Percentiles rank a stretch among this genome's conserved stretches.
Conservation (phyloP, 1,284 basidiomycete genomes). For the Ustilago crameri region DNA sequence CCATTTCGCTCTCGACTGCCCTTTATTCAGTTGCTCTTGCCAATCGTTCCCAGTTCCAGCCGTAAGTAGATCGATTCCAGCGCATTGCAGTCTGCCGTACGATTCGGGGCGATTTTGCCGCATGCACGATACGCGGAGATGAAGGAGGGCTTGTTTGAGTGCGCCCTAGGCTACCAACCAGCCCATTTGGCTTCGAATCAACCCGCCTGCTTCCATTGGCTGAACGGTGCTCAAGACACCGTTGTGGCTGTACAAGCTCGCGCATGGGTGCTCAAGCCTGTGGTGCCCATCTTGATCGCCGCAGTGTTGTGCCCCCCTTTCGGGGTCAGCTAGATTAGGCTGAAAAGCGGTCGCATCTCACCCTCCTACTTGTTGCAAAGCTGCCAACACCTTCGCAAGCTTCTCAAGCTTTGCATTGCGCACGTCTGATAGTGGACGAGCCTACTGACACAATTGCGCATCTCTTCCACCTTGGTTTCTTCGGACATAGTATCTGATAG, state of each 20-base stretch:
- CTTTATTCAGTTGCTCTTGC: not conserved
- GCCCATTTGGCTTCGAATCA: not conserved
- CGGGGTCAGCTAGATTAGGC: not conserved
- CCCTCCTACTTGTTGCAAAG: constrained; percentile 14
- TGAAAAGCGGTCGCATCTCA: not conserved
- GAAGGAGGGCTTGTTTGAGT: constrained; percentile 25
- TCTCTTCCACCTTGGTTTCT: not conserved
- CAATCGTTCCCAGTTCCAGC: constrained; percentile 1
- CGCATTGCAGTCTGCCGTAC: not conserved
- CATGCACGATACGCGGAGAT: constrained; percentile 10
- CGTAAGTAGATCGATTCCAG: constrained; percentile 2
- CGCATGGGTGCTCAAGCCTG: not conserved
- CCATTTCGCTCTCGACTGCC: not conserved
- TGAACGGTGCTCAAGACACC: not conserved
- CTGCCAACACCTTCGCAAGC: not conserved
- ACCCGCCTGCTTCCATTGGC: too few species aligned
- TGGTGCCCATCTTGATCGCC: constrained; percentile 19
- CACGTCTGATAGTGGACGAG: not conserved
- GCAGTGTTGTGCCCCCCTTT: constrained; percentile 1
- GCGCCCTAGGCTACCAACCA: constrained; percentile 9
- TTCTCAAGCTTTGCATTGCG: not conserved
- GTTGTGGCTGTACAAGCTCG: constrained; percentile 3
- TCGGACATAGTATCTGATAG: constrained; percentile 16
- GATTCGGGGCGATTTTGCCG: constrained; percentile 4
- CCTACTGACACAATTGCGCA: not conserved